phyloP scores from a whole-genome alignment of 495 filamentous ascomycete genomes.

The Aspergillus saccharolyticus region DNA sequence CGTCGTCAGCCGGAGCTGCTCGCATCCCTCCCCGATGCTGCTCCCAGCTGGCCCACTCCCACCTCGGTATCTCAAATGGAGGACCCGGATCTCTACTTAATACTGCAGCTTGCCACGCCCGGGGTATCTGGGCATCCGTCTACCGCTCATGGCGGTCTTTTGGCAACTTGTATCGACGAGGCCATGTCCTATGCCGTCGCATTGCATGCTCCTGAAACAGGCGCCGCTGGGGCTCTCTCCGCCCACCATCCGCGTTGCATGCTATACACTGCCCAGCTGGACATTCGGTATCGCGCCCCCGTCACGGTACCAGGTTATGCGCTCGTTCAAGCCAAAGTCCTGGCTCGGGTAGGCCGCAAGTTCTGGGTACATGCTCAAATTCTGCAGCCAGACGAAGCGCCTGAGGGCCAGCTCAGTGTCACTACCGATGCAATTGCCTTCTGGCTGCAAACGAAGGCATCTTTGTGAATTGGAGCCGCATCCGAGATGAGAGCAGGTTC shows the following conservation, averaged over 20 bases:
- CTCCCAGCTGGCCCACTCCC: conserved; percentile 32
- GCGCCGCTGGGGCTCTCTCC: not conserved
- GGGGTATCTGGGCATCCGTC: conserved; percentile 37
- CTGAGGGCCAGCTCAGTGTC: conserved; percentile 21
- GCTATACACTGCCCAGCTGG: conserved; percentile 38
- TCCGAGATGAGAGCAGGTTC: not conserved
- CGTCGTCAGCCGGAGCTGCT: conserved; percentile 20
- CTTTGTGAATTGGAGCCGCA: not conserved
- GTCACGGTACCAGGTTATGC: conserved; percentile 30
- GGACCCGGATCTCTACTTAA: conserved; percentile 36
- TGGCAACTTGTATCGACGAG: conserved; percentile 70
- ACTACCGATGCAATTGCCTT: conserved; percentile 41
- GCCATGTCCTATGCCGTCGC: conserved; percentile 40
- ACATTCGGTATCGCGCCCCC: conserved; percentile 36
- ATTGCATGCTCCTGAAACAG: conserved; percentile 22
- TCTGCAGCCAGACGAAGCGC: conserved; percentile 32
- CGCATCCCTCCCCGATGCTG: conserved; percentile 20
- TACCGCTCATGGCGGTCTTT: conserved; percentile 44
- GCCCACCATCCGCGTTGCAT: conserved; percentile 25
- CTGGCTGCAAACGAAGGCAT: conserved; percentile 28
- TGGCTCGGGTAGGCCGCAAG: conserved; percentile 34
- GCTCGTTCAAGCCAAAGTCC: conserved; percentile 30
- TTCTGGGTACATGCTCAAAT: conserved; percentile 40
- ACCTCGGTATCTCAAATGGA: conserved; percentile 22
- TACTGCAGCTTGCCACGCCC: conserved; percentile 29